Percentiles rank a stretch among this genome's conserved stretches.
Evolutionary conservation across 257 asterid species (phyloP).

Genomic region (Nicotiana obtusifolia): DNA sequence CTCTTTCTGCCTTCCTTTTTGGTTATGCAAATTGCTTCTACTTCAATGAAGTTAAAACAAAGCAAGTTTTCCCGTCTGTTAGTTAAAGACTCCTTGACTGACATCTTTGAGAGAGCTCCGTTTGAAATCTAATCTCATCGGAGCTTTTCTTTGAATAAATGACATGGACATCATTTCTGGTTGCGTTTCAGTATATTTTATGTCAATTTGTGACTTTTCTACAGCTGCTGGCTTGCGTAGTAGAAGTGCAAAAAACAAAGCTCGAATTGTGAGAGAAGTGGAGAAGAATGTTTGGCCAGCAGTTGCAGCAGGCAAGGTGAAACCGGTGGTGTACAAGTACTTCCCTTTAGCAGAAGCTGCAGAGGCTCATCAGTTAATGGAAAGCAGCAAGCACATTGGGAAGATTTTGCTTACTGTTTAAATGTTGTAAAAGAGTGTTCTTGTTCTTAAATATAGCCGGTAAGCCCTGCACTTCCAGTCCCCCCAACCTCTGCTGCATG

Average conservation of each 20-base stretch:
- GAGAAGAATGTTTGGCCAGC: slow-evolving; percentile 95
- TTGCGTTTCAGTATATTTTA: neutral
- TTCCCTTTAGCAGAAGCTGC: slow-evolving; percentile 63
- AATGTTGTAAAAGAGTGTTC: neutral
- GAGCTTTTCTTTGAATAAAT: neutral
- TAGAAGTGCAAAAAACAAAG: slow-evolving; percentile 68
- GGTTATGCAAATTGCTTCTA: neutral
- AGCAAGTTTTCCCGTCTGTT: neutral
- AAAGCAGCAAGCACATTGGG: slow-evolving; percentile 89
- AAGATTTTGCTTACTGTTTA: slow-evolving; percentile 59
- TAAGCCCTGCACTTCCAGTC: neutral
- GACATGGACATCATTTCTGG: neutral
- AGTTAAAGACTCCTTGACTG: neutral
- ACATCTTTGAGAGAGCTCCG: neutral
- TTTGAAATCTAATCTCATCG: neutral
- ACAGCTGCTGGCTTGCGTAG: slow-evolving; percentile 80
- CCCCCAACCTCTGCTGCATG: neutral
- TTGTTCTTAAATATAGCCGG: neutral
- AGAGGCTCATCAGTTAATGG: slow-evolving; percentile 77
- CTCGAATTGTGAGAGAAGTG: slow-evolving; percentile 75
- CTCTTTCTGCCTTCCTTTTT: neutral
- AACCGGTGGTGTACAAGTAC: slow-evolving; percentile 61
- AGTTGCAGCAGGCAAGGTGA: slow-evolving; percentile 66
- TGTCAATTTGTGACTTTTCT: neutral
- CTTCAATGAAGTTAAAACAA: neutral